Conservation (phyloP, 805 yeast genomes). For the Starmera amethionina region DNA sequence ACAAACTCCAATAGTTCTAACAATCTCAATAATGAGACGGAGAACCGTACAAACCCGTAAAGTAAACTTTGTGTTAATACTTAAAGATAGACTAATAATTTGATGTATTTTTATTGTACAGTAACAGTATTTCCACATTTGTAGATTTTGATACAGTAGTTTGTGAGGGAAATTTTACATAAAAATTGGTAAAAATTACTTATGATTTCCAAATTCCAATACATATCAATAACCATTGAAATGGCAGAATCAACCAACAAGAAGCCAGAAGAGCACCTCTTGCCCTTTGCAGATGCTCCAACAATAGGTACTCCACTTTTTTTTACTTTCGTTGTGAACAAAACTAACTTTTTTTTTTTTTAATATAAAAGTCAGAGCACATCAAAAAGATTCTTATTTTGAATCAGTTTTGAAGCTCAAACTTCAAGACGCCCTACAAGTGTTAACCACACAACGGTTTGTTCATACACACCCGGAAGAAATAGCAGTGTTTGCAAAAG, state of each 20-base stretch:
- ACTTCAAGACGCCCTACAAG: slow-evolving; percentile 44
- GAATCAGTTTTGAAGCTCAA: slow-evolving; percentile 44
- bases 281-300: slow-evolving; percentile 80
- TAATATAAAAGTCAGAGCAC: slow-evolving; percentile 54
- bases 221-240: not conserved
- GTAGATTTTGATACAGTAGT: no score
- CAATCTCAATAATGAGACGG: no score
- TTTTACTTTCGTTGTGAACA: slow-evolving; percentile 17
- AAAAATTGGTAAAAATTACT: no score
- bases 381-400: slow-evolving; percentile 80
- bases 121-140: no score
- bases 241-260: not conserved
- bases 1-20: no score
- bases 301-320: slow-evolving; percentile 72
- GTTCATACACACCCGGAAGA: slow-evolving; percentile 55
- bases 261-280: slow-evolving; percentile 7
- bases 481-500: slow-evolving; percentile 45
- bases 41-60: no score
- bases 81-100: no score
- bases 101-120: no score
- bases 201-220: no score
- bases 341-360: not conserved
- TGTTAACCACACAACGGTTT: slow-evolving; percentile 50
- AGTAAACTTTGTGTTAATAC: no score
- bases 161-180: no score